Percentiles rank a stretch among this genome's conserved stretches.
Conservation (phyloP, 2,329 filamentous ascomycete species). For the Teratosphaeria gauchensis region DNA sequence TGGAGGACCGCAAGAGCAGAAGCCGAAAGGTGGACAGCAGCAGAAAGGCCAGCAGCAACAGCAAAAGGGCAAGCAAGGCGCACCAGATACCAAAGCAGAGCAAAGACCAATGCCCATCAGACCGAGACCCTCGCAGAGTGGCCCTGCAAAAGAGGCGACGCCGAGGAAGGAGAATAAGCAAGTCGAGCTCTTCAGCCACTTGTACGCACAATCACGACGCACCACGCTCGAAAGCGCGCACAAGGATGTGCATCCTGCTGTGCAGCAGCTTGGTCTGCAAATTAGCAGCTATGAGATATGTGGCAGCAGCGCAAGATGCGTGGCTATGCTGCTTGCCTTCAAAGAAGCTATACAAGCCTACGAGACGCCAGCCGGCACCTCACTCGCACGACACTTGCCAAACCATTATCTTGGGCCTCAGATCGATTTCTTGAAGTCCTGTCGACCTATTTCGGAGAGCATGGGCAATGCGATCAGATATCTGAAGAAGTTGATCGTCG, state of each 20-base stretch:
- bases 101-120: constrained; percentile 8
- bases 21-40: constrained; percentile 11
- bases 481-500: constrained; percentile 85
- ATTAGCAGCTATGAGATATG: constrained; percentile 82
- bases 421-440: constrained; percentile 88
- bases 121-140: constrained; percentile 8
- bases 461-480: constrained; percentile 96
- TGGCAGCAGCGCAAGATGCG: constrained; percentile 78
- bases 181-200: constrained; percentile 61
- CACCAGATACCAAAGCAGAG: constrained; percentile 7
- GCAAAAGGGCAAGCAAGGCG: constrained; percentile 13
- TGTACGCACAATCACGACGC: constrained; percentile 62
- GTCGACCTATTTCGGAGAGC: constrained; percentile 88
- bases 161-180: constrained; percentile 48
- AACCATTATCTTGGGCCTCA: constrained; percentile 86
- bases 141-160: constrained; percentile 2
- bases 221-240: constrained; percentile 50
- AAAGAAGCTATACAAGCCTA: constrained; percentile 93
- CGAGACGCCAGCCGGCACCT: constrained; percentile 72
- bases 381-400: constrained; percentile 81
- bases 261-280: constrained; percentile 78
- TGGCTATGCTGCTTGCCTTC: constrained; percentile 80
- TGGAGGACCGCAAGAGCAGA: constrained; percentile 7
- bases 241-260: constrained; percentile 73
- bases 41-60: constrained; percentile 20